Evolutionary conservation across 2,329 filamentous ascomycete genomes (phyloP).

Genomic region (Verticillium nubilum): DNA sequence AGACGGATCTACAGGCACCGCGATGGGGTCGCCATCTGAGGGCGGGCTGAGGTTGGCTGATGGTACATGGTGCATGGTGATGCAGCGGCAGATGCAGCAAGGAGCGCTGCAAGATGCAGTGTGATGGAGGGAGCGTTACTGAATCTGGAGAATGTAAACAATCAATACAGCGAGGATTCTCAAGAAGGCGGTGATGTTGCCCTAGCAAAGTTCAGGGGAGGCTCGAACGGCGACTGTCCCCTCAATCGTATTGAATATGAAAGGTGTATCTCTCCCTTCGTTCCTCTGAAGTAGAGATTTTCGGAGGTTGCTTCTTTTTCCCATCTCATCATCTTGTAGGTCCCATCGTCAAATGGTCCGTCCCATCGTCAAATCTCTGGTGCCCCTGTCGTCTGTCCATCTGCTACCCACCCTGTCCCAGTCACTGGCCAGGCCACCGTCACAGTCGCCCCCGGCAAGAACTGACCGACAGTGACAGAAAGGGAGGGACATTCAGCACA

Average conservation of each 20-base stretch:
- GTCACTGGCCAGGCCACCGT: neutral
- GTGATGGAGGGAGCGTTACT: slow-evolving; percentile 1
- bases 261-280: neutral
- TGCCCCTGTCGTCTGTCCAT: neutral
- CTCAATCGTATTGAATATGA: neutral
- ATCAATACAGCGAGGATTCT: neutral
- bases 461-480: neutral
- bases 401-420: neutral
- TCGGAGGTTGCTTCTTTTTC: neutral
- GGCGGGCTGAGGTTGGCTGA: neutral
- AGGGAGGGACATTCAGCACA: neutral
- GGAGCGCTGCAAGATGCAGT: neutral
- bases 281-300: neutral
- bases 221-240: neutral
- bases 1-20: neutral
- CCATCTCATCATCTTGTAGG: neutral
- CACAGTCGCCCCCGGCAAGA: neutral
- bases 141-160: slow-evolving; percentile 1
- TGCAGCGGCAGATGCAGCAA: slow-evolving; percentile 1
- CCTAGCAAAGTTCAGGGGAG: neutral
- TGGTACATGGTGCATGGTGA: neutral
- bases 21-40: neutral
- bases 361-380: neutral
- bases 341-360: too few relatives aligned
- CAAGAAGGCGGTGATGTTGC: neutral